Percentiles rank a stretch among this genome's conserved stretches.
Evolutionary conservation across 495 filamentous ascomycete genomes (phyloP).

Genomic region (Penicillium herquei): DNA sequence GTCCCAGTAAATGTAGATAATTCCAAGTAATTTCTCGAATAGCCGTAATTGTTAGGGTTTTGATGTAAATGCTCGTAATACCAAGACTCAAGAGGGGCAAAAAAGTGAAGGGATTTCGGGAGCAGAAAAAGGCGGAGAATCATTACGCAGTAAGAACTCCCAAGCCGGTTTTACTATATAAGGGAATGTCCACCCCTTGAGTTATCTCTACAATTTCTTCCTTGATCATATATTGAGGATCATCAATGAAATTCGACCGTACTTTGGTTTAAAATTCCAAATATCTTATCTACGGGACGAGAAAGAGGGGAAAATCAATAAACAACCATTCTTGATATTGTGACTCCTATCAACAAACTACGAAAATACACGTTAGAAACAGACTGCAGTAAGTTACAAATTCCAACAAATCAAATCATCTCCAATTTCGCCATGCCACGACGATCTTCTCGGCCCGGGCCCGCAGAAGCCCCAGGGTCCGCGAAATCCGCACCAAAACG

Average conservation of each 20-base stretch:
- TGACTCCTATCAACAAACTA: neutral
- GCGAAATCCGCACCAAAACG: constrained; percentile 33
- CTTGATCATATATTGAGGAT: neutral
- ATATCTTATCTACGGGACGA: neutral
- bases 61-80: too few species aligned
- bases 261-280: too few species aligned
- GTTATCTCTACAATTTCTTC: constrained; percentile 8
- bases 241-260: neutral
- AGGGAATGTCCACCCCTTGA: constrained; percentile 5
- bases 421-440: constrained; percentile 32
- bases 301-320: neutral
- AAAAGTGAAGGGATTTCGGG: neutral
- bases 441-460: constrained; percentile 41
- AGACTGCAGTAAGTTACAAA: too few species aligned
- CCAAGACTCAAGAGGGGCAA: too few species aligned
- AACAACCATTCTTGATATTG: neutral
- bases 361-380: neutral
- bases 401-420: neutral
- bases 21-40: too few species aligned
- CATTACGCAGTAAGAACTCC: constrained; percentile 11
- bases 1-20: too few species aligned
- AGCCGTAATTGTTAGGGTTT: too few species aligned
- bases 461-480: constrained; percentile 34
- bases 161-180: constrained; percentile 20
- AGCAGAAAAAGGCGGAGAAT: constrained; percentile 20